Base-by-base conservation (phyloP, 148 eudicot species). In the Talinum fruticosum region DNA sequence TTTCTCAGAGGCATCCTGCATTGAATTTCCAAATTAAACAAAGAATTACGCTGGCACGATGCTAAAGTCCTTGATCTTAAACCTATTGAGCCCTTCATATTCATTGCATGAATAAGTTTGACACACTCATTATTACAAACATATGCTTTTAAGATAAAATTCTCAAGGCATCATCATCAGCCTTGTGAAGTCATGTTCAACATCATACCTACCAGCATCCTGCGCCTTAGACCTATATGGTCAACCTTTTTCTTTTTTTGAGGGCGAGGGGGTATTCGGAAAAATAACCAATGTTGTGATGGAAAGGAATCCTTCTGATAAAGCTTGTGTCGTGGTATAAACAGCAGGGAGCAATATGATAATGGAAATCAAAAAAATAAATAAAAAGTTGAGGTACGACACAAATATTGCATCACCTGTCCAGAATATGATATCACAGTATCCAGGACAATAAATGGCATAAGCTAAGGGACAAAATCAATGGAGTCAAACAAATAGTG, bases 1-100 rank as follows among this genome's bases (percentile, higher is more conserved):
- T 74, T 74, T 78, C 80, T 79, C 88, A 70, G 83, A 65, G 38
- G 69, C 73, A 74, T 76, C 82, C 92, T 91, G 73, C 81, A 69
- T 70, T 28, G n/a, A n/a, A n/a, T n/a, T n/a, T n/a, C n/a, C n/a
- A n/a, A n/a, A n/a, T n/a, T n/a, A n/a, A n/a, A n/a, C n/a, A n/a
- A n/a, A n/a, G n/a, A n/a, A n/a, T n/a, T n/a, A n/a, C n/a, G n/a
- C n/a, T n/a, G n/a, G n/a, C n/a, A n/a, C n/a, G n/a, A n/a, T n/a
- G n/a, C n/a, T n/a, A n/a, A n/a, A n/a, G n/a, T 23, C 12, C n/a
- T 19, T 32, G 5, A 41, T 41, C 21, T 34, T 19, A 45, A 5
- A 26, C 64, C 12, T 35, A 4, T 35, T 23, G 36, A 64, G 45
- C 13, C 19, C 34, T 49, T 32, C 69, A 41, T 41, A 37, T 24